These are phyloP conservation scores for Alloascoidea hylecoeti DNA, from an alignment of 805 yeast species.

Conservation along the genomic window DNA sequence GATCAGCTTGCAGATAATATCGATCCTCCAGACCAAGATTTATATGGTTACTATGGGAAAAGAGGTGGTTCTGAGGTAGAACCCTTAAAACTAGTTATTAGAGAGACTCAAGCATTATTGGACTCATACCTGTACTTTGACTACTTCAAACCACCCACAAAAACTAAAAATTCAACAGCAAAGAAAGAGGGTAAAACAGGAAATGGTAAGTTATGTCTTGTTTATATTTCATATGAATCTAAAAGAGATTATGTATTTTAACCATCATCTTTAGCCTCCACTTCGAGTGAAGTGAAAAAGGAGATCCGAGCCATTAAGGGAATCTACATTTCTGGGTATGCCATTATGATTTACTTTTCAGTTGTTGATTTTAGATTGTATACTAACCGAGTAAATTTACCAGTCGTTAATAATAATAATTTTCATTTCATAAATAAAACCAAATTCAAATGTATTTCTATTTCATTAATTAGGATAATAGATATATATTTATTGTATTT, in stretches of 20 bases:
- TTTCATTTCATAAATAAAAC: too few species aligned
- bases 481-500: too few species aligned
- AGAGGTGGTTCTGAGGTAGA: conserved; percentile 1
- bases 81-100: conserved; percentile 1
- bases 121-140: conserved; percentile 1
- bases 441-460: too few species aligned
- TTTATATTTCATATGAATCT: too few species aligned
- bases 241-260: too few species aligned
- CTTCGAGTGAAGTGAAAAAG: background rate
- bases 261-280: background rate
- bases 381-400: too few species aligned
- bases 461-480: too few species aligned
- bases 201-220: too few species aligned
- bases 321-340: background rate
- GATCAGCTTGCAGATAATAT: background rate
- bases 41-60: background rate
- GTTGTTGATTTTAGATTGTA: too few species aligned
- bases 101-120: background rate
- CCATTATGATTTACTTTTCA: too few species aligned
- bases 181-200: background rate
- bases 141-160: background rate
- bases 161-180: background rate
- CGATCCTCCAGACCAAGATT: background rate
- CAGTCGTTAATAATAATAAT: background rate
- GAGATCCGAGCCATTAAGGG: background rate